Base-by-base conservation (phyloP, 805 yeast genomes). In the Wickerhamomyces kurtzmanii region DNA sequence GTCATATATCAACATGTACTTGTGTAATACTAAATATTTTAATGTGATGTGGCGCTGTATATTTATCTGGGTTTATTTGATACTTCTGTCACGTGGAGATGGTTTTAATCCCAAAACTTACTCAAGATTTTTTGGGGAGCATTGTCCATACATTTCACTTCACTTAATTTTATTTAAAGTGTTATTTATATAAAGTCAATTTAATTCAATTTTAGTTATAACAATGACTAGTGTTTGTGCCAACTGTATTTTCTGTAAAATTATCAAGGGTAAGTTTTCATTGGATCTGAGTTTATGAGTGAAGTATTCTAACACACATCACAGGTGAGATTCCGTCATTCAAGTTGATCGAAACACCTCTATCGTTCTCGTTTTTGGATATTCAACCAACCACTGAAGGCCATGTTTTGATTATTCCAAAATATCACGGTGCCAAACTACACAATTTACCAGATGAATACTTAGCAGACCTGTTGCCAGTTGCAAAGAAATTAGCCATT, bases 361-460 rank as follows among this genome's bases (percentile, higher is more conserved):
- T 69, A 43, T 57, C 84, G 3, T 83, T 67, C 48, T 84, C 97
- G 0, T 91, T 89, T 53, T 64, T 91, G 45, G 98, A 89, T 48
- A 87, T 89, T 48, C 91, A 85, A 43, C 97, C 98, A 37, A 82
- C 89, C 12, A 64, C 94, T 8, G 71, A 73, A 45, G 96, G 94
- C 16, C 98, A 89, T 52, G 72, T 89, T 18, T 61, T 89, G 45
- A 74, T 89, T 31, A 86, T 89, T 43, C 97, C 98, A 37, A 89
- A 89, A 55, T 71, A 71, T 54, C 96, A 87, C 53, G 97, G 96
- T 27, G 95, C 84, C 19, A 85, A 82, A 55, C 65, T 89, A 38
- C 97, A 89, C 62, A 76, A 85, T 51, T 60, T 89, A 27, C 96
- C 97, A 3, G 97, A 89, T 51, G 96, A 89, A 39, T 74, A 82